phyloP scores from a whole-genome alignment of 331 rosid genomes.

The Rosa hybrid region DNA sequence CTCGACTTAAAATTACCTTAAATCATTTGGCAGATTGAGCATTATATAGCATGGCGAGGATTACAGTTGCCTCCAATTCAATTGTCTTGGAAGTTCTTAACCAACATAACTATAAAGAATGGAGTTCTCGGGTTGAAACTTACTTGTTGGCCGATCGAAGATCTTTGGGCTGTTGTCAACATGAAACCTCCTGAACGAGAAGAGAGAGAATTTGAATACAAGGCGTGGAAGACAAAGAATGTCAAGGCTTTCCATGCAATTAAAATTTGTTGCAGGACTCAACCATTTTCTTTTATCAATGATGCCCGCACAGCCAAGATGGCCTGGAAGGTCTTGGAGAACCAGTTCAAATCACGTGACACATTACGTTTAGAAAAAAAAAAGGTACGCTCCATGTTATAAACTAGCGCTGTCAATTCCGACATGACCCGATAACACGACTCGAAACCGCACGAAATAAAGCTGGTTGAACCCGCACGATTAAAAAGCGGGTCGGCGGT shows the following conservation, averaged over 20 bases:
- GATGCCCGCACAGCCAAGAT: neutral
- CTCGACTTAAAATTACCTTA: neutral
- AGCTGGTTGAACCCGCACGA: no score
- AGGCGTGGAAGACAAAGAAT: neutral
- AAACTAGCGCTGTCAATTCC: no score
- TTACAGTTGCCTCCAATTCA: neutral
- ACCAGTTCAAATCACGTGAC: neutral
- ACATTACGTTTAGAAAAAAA: neutral
- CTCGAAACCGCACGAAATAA: no score
- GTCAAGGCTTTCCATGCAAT: conserved; percentile 11
- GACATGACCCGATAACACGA: no score
- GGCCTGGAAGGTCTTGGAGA: neutral
- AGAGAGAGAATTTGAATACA: neutral
- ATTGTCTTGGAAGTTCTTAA: neutral
- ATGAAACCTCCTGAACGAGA: neutral
- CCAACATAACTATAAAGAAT: neutral
- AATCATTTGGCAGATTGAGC: neutral
- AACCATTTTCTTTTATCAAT: neutral
- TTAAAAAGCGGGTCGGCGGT: no score
- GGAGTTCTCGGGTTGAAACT: neutral
- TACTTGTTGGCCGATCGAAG: neutral
- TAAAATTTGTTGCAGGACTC: neutral
- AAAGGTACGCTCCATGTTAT: neutral
- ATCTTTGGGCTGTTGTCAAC: neutral
- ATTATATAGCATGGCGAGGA: neutral